Percentiles rank a stretch among this genome's conserved stretches.
Evolutionary conservation across 768 basidiomycete genomes (phyloP).

Genomic region (Panaeolus cyanescens): DNA sequence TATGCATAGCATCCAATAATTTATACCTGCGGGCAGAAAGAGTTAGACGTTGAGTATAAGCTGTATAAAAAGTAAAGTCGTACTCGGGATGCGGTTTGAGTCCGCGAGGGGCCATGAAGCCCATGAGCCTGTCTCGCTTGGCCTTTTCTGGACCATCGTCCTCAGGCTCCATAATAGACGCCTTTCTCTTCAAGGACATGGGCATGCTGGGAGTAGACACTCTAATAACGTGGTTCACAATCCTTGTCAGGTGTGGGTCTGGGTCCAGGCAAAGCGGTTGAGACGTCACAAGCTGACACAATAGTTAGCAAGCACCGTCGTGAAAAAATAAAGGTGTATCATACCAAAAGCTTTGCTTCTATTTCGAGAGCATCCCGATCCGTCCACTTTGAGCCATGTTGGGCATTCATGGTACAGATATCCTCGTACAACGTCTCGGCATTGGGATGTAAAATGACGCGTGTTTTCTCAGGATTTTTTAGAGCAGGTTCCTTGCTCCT

Average conservation of each 20-base stretch:
- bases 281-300: slow-evolving; percentile 64
- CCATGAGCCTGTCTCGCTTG: slow-evolving; percentile 71
- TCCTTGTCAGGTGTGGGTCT: slow-evolving; percentile 72
- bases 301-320: slow-evolving; percentile 3
- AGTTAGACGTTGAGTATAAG: slow-evolving; percentile 2
- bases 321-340: slow-evolving; percentile 24
- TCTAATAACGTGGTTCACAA: slow-evolving; percentile 73
- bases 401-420: slow-evolving; percentile 68
- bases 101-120: slow-evolving; percentile 72
- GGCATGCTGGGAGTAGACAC: slow-evolving; percentile 76
- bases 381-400: slow-evolving; percentile 58
- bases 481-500: slow-evolving; percentile 56
- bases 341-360: slow-evolving; percentile 73
- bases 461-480: slow-evolving; percentile 62
- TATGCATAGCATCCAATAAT: slow-evolving; percentile 53
- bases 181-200: slow-evolving; percentile 76
- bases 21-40: slow-evolving; percentile 48
- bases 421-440: slow-evolving; percentile 80
- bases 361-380: slow-evolving; percentile 73
- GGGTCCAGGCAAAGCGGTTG: slow-evolving; percentile 81
- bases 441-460: slow-evolving; percentile 77
- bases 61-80: slow-evolving; percentile 9
- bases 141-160: slow-evolving; percentile 78
- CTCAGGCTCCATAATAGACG: slow-evolving; percentile 66
- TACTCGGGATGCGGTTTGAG: slow-evolving; percentile 56